phyloP scores from a whole-genome alignment of 2,329 filamentous ascomycete species.

The Seiridium cupressi region DNA sequence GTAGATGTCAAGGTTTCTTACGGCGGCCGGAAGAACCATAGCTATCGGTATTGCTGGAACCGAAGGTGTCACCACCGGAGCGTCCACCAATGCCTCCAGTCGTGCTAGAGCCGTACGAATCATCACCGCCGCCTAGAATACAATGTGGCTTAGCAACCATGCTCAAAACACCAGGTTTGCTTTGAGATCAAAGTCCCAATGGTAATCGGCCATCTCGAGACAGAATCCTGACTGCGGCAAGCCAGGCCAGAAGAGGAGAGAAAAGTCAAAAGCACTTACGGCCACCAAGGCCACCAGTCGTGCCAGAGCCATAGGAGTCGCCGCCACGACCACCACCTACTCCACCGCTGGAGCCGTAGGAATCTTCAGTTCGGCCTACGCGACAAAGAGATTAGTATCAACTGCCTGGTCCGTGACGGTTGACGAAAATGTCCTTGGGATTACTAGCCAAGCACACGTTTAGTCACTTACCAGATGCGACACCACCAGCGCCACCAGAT shows the following conservation, averaged over 20 bases:
- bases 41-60: slow-evolving; percentile 18
- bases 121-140: slow-evolving; percentile 3
- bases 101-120: slow-evolving; percentile 8
- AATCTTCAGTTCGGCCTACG: slow-evolving; percentile 19
- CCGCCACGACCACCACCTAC: slow-evolving; percentile 11
- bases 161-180: no score
- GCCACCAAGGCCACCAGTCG: not conserved
- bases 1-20: not conserved
- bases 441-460: slow-evolving; percentile 10
- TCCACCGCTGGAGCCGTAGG: slow-evolving; percentile 16
- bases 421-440: slow-evolving; percentile 19
- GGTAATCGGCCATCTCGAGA: no score
- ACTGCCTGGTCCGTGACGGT: slow-evolving; percentile 12
- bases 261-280: not conserved
- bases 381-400: slow-evolving; percentile 12
- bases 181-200: no score
- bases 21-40: slow-evolving; percentile 1
- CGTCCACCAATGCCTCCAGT: no score
- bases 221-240: no score
- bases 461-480: not conserved
- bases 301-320: slow-evolving; percentile 14
- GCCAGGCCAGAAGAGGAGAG: no score
- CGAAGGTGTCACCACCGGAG: slow-evolving; percentile 4
- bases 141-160: not conserved
- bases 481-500: slow-evolving; percentile 12